Evolutionary conservation across 1,284 basidiomycete genomes (phyloP), one percentile per base, ranked within the genome.

Genomic region (Trichosporon ovoides): DNA sequence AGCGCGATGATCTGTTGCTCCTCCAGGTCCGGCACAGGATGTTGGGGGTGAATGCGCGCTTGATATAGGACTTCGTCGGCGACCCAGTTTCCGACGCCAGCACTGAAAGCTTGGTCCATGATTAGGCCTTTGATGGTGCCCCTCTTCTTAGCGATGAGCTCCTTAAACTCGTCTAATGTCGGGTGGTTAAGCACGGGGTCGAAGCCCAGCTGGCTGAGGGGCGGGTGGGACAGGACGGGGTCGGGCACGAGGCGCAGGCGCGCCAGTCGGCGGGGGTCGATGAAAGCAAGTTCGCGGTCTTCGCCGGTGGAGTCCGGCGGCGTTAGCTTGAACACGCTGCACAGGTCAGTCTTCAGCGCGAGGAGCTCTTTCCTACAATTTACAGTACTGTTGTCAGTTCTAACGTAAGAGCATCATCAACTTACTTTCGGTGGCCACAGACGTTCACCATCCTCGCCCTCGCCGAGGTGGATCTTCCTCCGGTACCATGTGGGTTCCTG

Each of bases 81-180:
- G 2, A 90, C 83, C 87, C 87, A 91, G 71, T 91, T 92, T 1
- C 89, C 89, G 3, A 92, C 83, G 0, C 89, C 89, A 3, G 87
- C 87, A 62, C 83, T 86, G 77, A 89, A 89, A 0, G 85, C 83
- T 71, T 91, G 89, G 73, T 92, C 86, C 49, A 92, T 82, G 14
- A 92, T 80, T 13, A 91, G 79, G 1, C 87, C 85, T 67, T 91
- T 92, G 63, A 89, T 83, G 0, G 89, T 86, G 53, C 86, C 87
- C 14, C 82, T 78, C 55, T 88, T 82, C 64, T 83, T 85, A 12
- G 72, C 66, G 10, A 89, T 77, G 14, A 80, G 66, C 0, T 69
- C 60, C 28, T 77, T 76, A 69, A 90, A 89, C 31, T 83, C 80
- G 2, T 82, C 81, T 0, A 86, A 64, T 3, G 81, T 62, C 2